Conservation (phyloP, 2,329 filamentous ascomycete genomes). For the Pseudogymnoascus sp. region DNA sequence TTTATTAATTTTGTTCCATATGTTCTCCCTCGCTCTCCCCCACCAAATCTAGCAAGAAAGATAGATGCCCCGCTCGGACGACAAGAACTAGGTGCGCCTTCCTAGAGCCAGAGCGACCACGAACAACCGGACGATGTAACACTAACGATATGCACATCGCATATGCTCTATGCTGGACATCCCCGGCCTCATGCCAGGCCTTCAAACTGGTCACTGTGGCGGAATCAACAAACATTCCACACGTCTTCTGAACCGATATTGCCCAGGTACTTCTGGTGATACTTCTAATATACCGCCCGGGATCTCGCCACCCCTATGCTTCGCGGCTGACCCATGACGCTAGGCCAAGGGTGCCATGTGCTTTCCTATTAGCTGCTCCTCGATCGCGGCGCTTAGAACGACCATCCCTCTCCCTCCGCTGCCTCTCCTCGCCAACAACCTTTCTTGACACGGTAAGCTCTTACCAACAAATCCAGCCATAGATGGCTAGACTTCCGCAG, state of each 20-base stretch:
- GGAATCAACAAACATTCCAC: slow-evolving; percentile 1
- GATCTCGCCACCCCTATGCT: not conserved
- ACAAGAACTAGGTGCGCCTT: not conserved
- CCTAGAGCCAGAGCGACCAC: not conserved
- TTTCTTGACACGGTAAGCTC: not conserved
- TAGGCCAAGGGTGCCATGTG: slow-evolving; percentile 4
- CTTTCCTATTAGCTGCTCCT: not conserved
- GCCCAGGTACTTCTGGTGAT: not conserved
- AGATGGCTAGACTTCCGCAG: not conserved
- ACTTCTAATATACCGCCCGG: not conserved
- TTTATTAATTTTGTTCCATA: not conserved
- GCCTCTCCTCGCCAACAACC: not conserved
- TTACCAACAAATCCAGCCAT: not conserved
- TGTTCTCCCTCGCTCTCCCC: too few relatives aligned
- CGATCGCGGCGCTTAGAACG: not conserved
- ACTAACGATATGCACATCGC: not conserved
- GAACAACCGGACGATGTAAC: not conserved
- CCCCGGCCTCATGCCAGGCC: not conserved
- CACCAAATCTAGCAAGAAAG: not conserved
- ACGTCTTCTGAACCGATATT: not conserved
- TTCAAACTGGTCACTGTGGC: not conserved
- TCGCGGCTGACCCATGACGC: slow-evolving; percentile 3
- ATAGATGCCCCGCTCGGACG: not conserved
- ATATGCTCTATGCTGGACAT: not conserved
- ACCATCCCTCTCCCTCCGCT: not conserved